These are phyloP conservation scores for Pseudozyma sp. DNA, from an alignment of 1,284 basidiomycete genomes.

Conservation along the genomic window DNA sequence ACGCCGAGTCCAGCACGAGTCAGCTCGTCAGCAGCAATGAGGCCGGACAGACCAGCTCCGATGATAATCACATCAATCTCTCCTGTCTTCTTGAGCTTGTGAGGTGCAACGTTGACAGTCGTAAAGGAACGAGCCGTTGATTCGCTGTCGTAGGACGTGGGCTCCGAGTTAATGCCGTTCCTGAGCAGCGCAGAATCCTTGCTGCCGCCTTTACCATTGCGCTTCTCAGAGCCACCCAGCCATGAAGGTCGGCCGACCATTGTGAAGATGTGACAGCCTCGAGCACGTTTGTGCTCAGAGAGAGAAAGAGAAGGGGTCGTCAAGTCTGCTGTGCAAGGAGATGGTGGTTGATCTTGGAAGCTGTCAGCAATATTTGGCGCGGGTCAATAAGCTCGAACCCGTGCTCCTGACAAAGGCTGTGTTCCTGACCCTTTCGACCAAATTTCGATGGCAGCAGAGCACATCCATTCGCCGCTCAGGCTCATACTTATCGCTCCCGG, in stretches of 20 bases:
- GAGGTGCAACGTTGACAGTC: neutral
- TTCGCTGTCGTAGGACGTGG: slow-evolving; percentile 10
- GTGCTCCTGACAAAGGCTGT: too few species aligned
- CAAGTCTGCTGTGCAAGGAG: too few species aligned
- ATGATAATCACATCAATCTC: slow-evolving; percentile 70
- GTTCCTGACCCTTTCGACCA: too few species aligned
- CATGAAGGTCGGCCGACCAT: slow-evolving; percentile 32
- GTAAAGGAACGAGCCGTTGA: slow-evolving; percentile 2
- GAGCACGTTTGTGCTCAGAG: too few species aligned
- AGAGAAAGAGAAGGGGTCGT: too few species aligned
- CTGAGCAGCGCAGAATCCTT: neutral
- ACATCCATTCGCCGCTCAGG: too few species aligned
- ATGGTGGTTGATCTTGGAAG: too few species aligned
- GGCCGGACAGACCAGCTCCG: slow-evolving; percentile 71
- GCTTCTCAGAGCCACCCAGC: slow-evolving; percentile 11
- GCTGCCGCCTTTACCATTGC: neutral
- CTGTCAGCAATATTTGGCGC: too few species aligned
- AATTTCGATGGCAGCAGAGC: too few species aligned
- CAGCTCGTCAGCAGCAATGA: slow-evolving; percentile 71
- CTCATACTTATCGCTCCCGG: too few species aligned
- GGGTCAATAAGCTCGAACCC: too few species aligned
- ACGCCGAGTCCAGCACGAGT: slow-evolving; percentile 69
- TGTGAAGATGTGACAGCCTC: neutral
- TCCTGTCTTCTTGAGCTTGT: slow-evolving; percentile 19
- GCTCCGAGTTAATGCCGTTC: neutral